phyloP scores from a whole-genome alignment of 208 protist genomes.

The Leptomonas pyrrhocoris region DNA sequence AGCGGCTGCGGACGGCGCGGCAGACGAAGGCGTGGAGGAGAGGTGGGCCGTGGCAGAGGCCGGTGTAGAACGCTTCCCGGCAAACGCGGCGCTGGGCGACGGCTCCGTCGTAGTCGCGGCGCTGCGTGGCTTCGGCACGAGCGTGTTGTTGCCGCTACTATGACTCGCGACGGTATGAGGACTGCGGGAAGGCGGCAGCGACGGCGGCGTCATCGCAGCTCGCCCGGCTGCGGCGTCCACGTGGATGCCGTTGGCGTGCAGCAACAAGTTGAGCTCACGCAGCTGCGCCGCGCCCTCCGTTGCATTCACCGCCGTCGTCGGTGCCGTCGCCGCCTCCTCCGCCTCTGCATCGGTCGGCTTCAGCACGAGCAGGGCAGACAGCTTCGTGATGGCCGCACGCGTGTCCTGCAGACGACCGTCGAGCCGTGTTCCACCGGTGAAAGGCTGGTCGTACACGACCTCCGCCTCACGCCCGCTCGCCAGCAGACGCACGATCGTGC shows the following conservation, averaged over 20 bases:
- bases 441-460: conserved; percentile 88
- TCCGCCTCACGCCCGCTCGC: conserved; percentile 75
- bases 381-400: conserved; percentile 77
- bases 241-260: conserved; percentile 34
- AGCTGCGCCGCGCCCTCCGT: conserved; percentile 28
- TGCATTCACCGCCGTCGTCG: conserved; percentile 4
- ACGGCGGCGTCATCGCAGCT: conserved; percentile 7
- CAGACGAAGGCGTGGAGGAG: conserved; percentile 29
- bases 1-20: conserved; percentile 2
- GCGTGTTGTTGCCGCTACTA: conserved; percentile 4
- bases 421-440: conserved; percentile 78
- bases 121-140: conserved; percentile 62
- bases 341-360: conserved; percentile 19
- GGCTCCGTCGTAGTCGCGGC: conserved; percentile 25
- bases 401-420: conserved; percentile 69
- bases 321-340: not conserved
- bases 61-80: conserved; percentile 22
- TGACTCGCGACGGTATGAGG: not conserved
- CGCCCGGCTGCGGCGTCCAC: conserved; percentile 5
- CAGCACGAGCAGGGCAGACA: conserved; percentile 75
- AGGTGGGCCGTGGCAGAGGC: conserved; percentile 42
- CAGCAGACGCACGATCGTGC: conserved; percentile 87
- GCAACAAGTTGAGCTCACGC: conserved; percentile 37
- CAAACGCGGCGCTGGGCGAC: not conserved
- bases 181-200: conserved; percentile 9